Conservation (phyloP, 441 rosid genomes). For the Corymbia citriodora region DNA sequence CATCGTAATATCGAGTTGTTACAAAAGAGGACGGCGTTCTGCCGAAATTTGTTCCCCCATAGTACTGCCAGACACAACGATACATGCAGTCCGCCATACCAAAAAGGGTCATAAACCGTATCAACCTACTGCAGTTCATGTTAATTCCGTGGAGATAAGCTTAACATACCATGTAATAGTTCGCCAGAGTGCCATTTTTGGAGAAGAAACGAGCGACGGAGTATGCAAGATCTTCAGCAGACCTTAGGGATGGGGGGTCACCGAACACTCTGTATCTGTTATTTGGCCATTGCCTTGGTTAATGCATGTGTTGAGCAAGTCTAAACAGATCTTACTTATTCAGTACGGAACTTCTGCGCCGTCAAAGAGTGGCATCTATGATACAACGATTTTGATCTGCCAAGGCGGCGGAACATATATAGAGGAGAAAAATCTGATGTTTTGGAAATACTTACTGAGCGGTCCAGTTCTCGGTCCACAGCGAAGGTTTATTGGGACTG, state of each 20-base stretch:
- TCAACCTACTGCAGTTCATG: background rate
- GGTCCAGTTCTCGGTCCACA: conserved; percentile 98
- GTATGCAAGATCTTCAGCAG: conserved; percentile 75
- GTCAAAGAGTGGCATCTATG: background rate
- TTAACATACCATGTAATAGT: conserved; percentile 80
- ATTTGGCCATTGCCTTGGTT: background rate
- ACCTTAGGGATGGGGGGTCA: conserved; percentile 83
- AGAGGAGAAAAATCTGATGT: background rate
- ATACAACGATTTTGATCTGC: background rate
- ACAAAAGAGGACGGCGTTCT: conserved; percentile 66
- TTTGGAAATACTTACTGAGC: conserved; percentile 50
- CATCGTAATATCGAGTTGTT: conserved; percentile 76
- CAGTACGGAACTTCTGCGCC: background rate
- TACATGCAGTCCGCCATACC: background rate
- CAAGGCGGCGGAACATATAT: background rate
- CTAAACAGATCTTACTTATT: background rate
- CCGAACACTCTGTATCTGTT: conserved; percentile 79
- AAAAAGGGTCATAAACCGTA: background rate
- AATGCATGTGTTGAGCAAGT: background rate
- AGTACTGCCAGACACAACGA: conserved; percentile 39
- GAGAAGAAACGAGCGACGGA: conserved; percentile 76
- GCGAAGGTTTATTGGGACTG: conserved; percentile 54
- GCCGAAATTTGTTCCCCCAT: conserved; percentile 83
- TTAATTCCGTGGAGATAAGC: background rate
- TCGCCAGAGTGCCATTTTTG: conserved; percentile 62